Base-by-base conservation (phyloP, 805 yeast genomes). In the Cyberlindnera mrakii region DNA sequence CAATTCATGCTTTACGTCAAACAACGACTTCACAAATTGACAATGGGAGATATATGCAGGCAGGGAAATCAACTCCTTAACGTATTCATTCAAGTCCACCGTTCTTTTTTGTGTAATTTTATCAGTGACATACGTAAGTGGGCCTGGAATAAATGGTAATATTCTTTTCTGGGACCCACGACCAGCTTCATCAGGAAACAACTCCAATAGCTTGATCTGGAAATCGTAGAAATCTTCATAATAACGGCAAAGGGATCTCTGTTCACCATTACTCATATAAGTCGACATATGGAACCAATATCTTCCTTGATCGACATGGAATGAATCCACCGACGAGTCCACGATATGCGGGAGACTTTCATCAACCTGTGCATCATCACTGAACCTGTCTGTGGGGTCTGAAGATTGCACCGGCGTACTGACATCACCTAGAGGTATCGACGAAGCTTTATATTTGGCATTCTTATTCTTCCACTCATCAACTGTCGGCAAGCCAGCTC, bases 221-320 rank as follows among this genome's bases (percentile, higher is more conserved):
- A 90, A 77, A 60, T 93, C 96, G 63, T 90, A 93, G 60, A 93
- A 93, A 66, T 93, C 99, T 62, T 91, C 96, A 65, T 93, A 93
- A 65, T 76, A 90, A 46, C 99, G 74, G 63, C 93, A 88, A 49
- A 93, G 68, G 46, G 79, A 77, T 45, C 96, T 72, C 17, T 65
- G 61, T 41, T 72, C 71, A n/a, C 91, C 93, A 58, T 81, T 78
- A 15, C 82, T 72, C 50, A 87, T 64, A 44, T 75, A 71, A 20
- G 85, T 87, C 30, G 74, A 68, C 4, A 91, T 76, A 44, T 86
- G 74, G 65, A 85, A 91, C 87, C 96, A 91, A 64, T 86, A 91
- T 48, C 95, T 76, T 15, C 91, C 96, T 46, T 84, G 85, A 45
- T 87, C 90, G 48, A 82, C 75, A 31, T 83, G 80, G 62, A 82